Conservation (phyloP, 768 basidiomycete species). For the Coprinopsis marcescibilis region DNA sequence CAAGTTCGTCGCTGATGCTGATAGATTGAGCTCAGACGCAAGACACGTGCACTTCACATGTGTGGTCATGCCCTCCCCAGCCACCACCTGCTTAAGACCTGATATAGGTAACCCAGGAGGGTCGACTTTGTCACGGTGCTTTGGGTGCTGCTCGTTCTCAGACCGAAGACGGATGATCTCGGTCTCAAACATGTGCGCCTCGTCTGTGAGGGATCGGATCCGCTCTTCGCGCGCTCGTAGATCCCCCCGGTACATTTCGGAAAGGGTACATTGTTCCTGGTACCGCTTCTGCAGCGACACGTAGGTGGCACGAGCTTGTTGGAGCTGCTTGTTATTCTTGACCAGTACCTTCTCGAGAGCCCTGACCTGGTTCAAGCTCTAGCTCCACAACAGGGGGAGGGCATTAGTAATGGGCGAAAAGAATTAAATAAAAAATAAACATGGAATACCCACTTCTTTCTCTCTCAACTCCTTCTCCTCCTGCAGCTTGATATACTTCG, state of each 20-base stretch:
- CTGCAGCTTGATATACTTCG: too few relatives aligned
- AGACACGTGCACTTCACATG: too few relatives aligned
- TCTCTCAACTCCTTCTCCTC: conserved; percentile 90
- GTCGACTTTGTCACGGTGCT: too few relatives aligned
- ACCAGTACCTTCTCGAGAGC: conserved; percentile 74
- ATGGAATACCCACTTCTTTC: conserved; percentile 77
- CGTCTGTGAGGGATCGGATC: conserved; percentile 60
- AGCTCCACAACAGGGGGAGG: conserved; percentile 36
- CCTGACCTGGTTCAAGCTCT: conserved; percentile 59
- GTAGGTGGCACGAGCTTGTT: conserved; percentile 67
- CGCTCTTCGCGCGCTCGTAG: conserved; percentile 72
- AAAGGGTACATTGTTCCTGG: conserved; percentile 79
- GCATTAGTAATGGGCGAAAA: background rate
- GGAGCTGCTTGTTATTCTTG: conserved; percentile 68
- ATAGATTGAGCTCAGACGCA: too few relatives aligned
- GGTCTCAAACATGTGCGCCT: conserved; percentile 50
- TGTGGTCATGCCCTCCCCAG: too few relatives aligned
- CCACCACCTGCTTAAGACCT: too few relatives aligned
- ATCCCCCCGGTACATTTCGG: conserved; percentile 72
- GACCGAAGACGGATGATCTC: conserved; percentile 62
- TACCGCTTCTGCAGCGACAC: conserved; percentile 81
- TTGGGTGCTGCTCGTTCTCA: too few relatives aligned
- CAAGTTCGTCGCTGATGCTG: too few relatives aligned
- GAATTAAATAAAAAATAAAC: conserved; percentile 8
- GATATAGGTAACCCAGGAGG: too few relatives aligned